Evolutionary conservation across 1,284 basidiomycete genomes (phyloP).

Genomic region (Boletus subluridellus): DNA sequence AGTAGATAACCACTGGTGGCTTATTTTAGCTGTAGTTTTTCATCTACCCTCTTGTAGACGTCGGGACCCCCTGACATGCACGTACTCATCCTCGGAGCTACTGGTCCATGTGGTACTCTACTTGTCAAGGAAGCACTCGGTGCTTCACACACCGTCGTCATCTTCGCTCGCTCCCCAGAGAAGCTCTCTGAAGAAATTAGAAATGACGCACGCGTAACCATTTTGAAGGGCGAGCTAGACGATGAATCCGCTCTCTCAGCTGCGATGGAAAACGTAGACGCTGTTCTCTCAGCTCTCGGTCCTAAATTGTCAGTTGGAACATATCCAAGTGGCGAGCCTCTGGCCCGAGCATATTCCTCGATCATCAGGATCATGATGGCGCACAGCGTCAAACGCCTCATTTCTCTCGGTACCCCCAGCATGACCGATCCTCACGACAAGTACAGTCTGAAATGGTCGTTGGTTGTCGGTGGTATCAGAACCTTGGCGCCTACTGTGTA

Average conservation of each 20-base stretch:
- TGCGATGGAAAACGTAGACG: slow-evolving; percentile 55
- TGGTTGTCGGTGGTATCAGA: slow-evolving; percentile 41
- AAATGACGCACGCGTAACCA: slow-evolving; percentile 41
- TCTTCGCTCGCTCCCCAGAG: slow-evolving; percentile 59
- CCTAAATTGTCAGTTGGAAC: slow-evolving; percentile 39
- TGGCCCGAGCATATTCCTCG: slow-evolving; percentile 54
- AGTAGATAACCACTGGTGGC: background rate
- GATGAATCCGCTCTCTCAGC: slow-evolving; percentile 46
- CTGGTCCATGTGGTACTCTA: slow-evolving; percentile 54
- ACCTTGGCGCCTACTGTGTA: slow-evolving; percentile 41
- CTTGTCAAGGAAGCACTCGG: slow-evolving; percentile 53
- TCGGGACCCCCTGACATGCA: slow-evolving; percentile 29
- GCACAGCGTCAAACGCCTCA: slow-evolving; percentile 51
- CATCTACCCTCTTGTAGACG: background rate
- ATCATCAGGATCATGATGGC: slow-evolving; percentile 55
- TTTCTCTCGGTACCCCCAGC: slow-evolving; percentile 62
- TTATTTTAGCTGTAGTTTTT: background rate
- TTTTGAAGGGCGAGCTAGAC: slow-evolving; percentile 55
- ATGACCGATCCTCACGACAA: slow-evolving; percentile 59
- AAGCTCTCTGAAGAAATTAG: slow-evolving; percentile 55
- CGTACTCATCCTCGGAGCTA: slow-evolving; percentile 52
- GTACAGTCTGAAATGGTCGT: slow-evolving; percentile 46
- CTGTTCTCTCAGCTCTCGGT: slow-evolving; percentile 64
- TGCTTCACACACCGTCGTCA: slow-evolving; percentile 45
- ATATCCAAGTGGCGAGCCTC: slow-evolving; percentile 49